Evolutionary conservation across 805 yeast species (phyloP).

Genomic region (Nakazawaea anatomiae): DNA sequence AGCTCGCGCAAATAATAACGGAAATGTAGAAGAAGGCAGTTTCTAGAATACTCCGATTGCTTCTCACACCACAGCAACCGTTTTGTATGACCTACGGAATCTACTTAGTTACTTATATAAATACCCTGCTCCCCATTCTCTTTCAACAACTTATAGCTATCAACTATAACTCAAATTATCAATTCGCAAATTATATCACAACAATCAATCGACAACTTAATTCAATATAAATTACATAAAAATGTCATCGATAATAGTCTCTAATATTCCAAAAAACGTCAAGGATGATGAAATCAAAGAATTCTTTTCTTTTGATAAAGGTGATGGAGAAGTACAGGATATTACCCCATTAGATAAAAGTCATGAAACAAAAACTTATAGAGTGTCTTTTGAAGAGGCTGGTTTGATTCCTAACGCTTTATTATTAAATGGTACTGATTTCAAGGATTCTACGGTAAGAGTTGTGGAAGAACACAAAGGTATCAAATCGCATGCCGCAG

Average conservation of each 20-base stretch:
- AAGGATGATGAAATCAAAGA: constrained; percentile 70
- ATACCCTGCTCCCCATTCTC: too few relatives aligned
- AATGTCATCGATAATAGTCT: constrained; percentile 6
- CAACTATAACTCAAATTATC: background rate
- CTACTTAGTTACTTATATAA: too few relatives aligned
- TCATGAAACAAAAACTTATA: constrained; percentile 6
- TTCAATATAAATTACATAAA: background rate
- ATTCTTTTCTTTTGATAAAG: constrained; percentile 2
- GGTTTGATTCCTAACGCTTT: constrained; percentile 2
- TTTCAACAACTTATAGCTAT: too few relatives aligned
- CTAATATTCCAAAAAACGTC: constrained; percentile 71
- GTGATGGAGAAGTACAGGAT: constrained; percentile 1
- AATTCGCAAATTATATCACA: background rate
- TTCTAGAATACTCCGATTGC: too few relatives aligned
- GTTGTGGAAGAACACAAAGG: constrained; percentile 8
- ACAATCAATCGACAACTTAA: background rate
- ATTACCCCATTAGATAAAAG: constrained; percentile 6
- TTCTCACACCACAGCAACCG: too few relatives aligned
- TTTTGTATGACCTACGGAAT: too few relatives aligned
- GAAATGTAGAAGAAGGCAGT: too few relatives aligned
- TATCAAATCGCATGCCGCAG: background rate
- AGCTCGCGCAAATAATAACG: background rate
- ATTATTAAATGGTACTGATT: constrained; percentile 8
- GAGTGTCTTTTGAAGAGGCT: constrained; percentile 1
- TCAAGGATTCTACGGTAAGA: constrained; percentile 3